Conservation (phyloP, 2,329 filamentous ascomycete genomes). For the Ascochyta viciae-villosae region DNA sequence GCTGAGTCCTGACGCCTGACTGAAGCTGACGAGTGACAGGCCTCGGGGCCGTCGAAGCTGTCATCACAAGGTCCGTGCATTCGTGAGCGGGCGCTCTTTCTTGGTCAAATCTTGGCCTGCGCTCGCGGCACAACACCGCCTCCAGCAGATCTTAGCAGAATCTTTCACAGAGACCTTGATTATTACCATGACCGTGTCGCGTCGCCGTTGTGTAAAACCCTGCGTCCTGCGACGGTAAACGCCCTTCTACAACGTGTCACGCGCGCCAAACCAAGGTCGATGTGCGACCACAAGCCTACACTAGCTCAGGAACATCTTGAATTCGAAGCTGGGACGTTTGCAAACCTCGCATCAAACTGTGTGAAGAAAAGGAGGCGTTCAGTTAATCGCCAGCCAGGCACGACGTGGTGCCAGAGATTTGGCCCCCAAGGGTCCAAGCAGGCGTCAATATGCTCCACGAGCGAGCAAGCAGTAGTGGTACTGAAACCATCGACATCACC, state of each 20-base stretch:
- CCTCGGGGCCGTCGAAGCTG: background rate
- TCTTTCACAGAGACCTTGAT: background rate
- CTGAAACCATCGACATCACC: slow-evolving; percentile 8
- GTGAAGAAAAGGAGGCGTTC: background rate
- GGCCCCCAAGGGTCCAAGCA: background rate
- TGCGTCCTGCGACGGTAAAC: background rate
- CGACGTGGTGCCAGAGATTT: background rate
- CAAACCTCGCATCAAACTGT: background rate
- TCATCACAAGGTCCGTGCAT: slow-evolving; percentile 1
- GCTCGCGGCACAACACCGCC: background rate
- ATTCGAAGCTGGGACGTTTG: background rate
- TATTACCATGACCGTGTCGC: background rate
- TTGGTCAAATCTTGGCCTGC: slow-evolving; percentile 5
- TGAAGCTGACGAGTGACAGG: slow-evolving; percentile 6
- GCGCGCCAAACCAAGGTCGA: background rate
- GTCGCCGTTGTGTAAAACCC: background rate
- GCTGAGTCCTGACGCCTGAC: slow-evolving; percentile 15
- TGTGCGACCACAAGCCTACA: slow-evolving; percentile 1
- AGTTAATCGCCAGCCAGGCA: background rate
- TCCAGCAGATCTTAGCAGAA: background rate
- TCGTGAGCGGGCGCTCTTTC: background rate
- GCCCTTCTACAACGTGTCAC: background rate
- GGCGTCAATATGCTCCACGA: background rate
- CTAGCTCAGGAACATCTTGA: background rate
- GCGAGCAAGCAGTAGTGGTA: background rate